phyloP scores from a whole-genome alignment of 164 flowering plant species.

The Saururus chinensis region DNA sequence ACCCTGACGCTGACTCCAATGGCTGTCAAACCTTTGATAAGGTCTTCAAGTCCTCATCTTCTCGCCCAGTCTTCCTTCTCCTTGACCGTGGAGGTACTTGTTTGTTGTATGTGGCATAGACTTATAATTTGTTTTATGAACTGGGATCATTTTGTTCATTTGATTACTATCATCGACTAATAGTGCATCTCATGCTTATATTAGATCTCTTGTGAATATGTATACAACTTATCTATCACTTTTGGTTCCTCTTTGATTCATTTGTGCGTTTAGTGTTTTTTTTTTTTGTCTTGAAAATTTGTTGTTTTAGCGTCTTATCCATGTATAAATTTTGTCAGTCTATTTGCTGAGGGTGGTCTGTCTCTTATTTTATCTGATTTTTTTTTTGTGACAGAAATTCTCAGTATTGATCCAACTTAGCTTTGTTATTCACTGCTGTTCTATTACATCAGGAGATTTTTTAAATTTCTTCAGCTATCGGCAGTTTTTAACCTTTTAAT shows the following conservation, averaged over 20 bases:
- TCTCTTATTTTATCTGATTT: too few species aligned
- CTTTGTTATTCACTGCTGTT: too few species aligned
- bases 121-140: background rate
- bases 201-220: background rate
- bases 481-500: too few species aligned
- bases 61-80: slow-evolving; percentile 54
- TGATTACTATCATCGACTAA: too few species aligned
- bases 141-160: background rate
- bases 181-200: background rate
- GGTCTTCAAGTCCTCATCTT: slow-evolving; percentile 34
- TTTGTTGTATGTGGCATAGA: background rate
- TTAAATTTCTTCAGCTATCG: too few species aligned
- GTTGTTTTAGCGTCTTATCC: too few species aligned
- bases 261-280: background rate
- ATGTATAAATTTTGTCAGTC: too few species aligned
- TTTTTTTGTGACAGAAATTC: too few species aligned
- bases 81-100: slow-evolving; percentile 82
- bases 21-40: slow-evolving; percentile 42
- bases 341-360: too few species aligned
- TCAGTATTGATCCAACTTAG: too few species aligned
- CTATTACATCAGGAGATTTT: too few species aligned
- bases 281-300: background rate
- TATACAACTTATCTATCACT: background rate
- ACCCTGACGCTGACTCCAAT: slow-evolving; percentile 34
- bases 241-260: background rate